Conservation (phyloP, 495 filamentous ascomycete genomes). For the Aspergillus steynii region DNA sequence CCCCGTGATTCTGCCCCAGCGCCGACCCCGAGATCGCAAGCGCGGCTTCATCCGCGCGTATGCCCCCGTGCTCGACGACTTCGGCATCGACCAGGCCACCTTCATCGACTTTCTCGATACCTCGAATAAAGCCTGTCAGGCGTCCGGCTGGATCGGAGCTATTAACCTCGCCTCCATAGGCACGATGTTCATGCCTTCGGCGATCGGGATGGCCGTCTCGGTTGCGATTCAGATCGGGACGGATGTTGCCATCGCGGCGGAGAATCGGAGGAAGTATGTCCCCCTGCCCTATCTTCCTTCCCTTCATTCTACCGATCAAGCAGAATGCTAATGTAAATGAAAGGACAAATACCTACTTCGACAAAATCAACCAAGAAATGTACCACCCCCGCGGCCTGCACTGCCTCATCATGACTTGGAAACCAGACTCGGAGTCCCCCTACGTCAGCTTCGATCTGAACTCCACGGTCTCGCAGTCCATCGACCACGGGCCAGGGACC, state of each 20-base stretch:
- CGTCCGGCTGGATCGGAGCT: conserved; percentile 36
- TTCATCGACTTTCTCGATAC: conserved; percentile 57
- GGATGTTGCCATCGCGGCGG: conserved; percentile 44
- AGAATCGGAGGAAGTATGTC: conserved; percentile 35
- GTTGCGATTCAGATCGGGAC: conserved; percentile 43
- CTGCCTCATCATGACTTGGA: conserved; percentile 61
- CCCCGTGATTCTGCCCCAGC: conserved; percentile 38
- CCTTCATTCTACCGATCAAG: background rate
- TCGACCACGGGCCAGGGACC: conserved; percentile 1
- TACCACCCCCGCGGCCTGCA: conserved; percentile 61
- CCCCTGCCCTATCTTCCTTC: background rate
- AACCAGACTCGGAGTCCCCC: conserved; percentile 38
- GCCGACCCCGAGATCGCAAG: conserved; percentile 29
- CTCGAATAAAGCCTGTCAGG: conserved; percentile 44
- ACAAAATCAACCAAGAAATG: conserved; percentile 56
- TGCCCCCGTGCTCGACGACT: conserved; percentile 50
- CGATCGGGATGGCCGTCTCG: conserved; percentile 46
- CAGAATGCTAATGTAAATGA: background rate
- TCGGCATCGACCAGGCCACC: conserved; percentile 50
- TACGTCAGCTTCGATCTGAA: conserved; percentile 26
- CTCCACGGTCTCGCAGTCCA: conserved; percentile 28
- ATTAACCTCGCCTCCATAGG: conserved; percentile 46
- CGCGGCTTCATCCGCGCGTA: conserved; percentile 45
- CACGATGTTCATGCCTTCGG: conserved; percentile 39
- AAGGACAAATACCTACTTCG: conserved; percentile 56